Evolutionary conservation across 805 yeast genomes (phyloP).

Genomic region (Brettanomyces naardenensis): DNA sequence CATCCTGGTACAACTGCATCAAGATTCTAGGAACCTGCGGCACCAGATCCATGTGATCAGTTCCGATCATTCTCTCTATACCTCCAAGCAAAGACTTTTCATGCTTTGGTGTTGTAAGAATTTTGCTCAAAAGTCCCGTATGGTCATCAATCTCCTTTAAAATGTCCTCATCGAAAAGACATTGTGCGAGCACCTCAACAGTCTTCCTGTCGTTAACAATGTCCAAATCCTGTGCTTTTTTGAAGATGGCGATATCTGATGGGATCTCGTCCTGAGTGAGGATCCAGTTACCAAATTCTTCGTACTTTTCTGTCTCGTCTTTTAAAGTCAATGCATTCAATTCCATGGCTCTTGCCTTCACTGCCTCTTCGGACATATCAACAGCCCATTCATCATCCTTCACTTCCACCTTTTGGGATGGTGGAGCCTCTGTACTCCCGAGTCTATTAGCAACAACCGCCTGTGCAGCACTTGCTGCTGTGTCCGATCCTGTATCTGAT

Average conservation of each 20-base stretch:
- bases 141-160: conserved; percentile 67
- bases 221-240: conserved; percentile 75
- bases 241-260: conserved; percentile 84
- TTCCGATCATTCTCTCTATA: conserved; percentile 84
- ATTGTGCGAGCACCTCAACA: conserved; percentile 88
- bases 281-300: conserved; percentile 88
- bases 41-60: conserved; percentile 63
- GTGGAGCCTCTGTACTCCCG: conserved; percentile 42
- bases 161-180: conserved; percentile 73
- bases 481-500: background rate
- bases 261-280: conserved; percentile 47
- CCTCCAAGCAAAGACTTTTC: conserved; percentile 94
- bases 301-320: conserved; percentile 42
- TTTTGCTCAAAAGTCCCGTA: conserved; percentile 73
- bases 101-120: conserved; percentile 57
- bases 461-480: conserved; percentile 27
- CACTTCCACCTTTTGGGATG: conserved; percentile 58
- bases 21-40: conserved; percentile 74
- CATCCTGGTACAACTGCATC: conserved; percentile 74
- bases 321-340: conserved; percentile 54
- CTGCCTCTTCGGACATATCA: conserved; percentile 94
- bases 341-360: conserved; percentile 83
- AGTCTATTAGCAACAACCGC: conserved; percentile 22
- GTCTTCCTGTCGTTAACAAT: conserved; percentile 67
- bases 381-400: conserved; percentile 96